A percentile compares a stretch with the other conserved stretches of the same genome.
phyloP scores from a whole-genome alignment of 768 basidiomycete genomes.

The Candolleomyces aberdarensis region DNA sequence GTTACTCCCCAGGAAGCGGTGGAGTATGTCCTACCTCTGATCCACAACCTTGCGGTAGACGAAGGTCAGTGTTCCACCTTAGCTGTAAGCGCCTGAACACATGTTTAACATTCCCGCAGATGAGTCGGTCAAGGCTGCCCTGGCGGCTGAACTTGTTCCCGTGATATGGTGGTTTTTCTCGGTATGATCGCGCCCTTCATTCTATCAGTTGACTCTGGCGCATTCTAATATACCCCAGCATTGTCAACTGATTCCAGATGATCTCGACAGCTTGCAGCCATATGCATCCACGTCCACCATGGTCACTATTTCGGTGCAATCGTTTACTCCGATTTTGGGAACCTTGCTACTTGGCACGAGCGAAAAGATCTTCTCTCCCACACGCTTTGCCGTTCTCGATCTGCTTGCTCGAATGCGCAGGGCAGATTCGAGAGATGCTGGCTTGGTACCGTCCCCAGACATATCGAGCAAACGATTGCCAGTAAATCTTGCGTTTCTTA shows the following conservation, averaged over 20 bases:
- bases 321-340: slow-evolving; percentile 90
- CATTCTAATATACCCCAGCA: slow-evolving; percentile 37
- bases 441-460: slow-evolving; percentile 11
- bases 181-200: slow-evolving; percentile 28
- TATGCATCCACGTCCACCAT: slow-evolving; percentile 33
- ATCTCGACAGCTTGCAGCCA: slow-evolving; percentile 22
- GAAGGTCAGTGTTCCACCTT: slow-evolving; percentile 52
- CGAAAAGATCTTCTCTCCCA: slow-evolving; percentile 64
- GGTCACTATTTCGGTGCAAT: slow-evolving; percentile 67
- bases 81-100: slow-evolving; percentile 8
- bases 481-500: neutral
- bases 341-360: slow-evolving; percentile 84
- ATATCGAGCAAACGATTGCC: slow-evolving; percentile 11
- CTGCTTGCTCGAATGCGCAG: slow-evolving; percentile 68
- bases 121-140: slow-evolving; percentile 84
- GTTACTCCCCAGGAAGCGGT: slow-evolving; percentile 86
- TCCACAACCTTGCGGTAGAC: slow-evolving; percentile 81
- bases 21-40: slow-evolving; percentile 90
- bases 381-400: slow-evolving; percentile 75
- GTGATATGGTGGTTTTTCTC: slow-evolving; percentile 95
- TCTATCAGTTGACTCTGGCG: neutral
- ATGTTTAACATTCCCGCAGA: slow-evolving; percentile 41
- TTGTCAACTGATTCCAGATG: slow-evolving; percentile 63
- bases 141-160: slow-evolving; percentile 73
- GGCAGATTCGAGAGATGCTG: slow-evolving; percentile 46